Conservation (phyloP, 1,139 yeast species). For the Hanseniaspora gamundiae region DNA sequence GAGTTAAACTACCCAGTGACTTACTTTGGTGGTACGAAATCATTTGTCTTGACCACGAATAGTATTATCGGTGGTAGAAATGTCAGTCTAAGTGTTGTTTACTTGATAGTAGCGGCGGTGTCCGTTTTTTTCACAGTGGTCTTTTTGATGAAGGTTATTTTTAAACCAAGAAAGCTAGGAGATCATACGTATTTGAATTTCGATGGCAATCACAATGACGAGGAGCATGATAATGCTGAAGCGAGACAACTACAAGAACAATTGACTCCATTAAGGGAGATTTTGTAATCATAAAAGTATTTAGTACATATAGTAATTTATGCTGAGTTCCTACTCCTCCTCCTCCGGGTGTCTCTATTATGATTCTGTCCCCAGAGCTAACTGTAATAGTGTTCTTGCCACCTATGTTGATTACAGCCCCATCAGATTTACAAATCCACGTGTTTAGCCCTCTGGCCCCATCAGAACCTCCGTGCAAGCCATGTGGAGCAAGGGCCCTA, state of each 20-base stretch:
- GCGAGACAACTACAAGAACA: slow-evolving; percentile 7
- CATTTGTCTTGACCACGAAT: slow-evolving; percentile 67
- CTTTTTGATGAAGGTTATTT: slow-evolving; percentile 34
- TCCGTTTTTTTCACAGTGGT: slow-evolving; percentile 35
- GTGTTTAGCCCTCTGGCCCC: slow-evolving; percentile 50
- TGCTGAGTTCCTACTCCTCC: slow-evolving; percentile 36
- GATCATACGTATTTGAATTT: slow-evolving; percentile 30
- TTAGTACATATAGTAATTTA: slow-evolving; percentile 13
- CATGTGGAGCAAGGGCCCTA: slow-evolving; percentile 47
- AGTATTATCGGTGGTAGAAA: slow-evolving; percentile 89
- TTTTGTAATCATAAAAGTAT: slow-evolving; percentile 11
- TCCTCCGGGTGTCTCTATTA: slow-evolving; percentile 45
- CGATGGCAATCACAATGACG: slow-evolving; percentile 16
- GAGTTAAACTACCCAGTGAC: slow-evolving; percentile 85
- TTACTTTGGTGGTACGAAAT: slow-evolving; percentile 73
- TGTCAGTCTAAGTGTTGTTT: slow-evolving; percentile 72
- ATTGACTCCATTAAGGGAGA: slow-evolving; percentile 18
- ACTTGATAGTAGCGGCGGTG: slow-evolving; percentile 91
- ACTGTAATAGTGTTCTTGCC: slow-evolving; percentile 44
- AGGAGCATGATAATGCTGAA: slow-evolving; percentile 9
- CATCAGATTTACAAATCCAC: slow-evolving; percentile 33
- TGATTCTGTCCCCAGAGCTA: slow-evolving; percentile 41
- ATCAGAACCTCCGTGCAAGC: slow-evolving; percentile 45
- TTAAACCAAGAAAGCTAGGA: slow-evolving; percentile 34
- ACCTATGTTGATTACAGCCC: slow-evolving; percentile 35